Evolutionary conservation across 2,329 filamentous ascomycete species (phyloP), one percentile per base, ranked within the genome.

Genomic region (Parastagonospora avenae): DNA sequence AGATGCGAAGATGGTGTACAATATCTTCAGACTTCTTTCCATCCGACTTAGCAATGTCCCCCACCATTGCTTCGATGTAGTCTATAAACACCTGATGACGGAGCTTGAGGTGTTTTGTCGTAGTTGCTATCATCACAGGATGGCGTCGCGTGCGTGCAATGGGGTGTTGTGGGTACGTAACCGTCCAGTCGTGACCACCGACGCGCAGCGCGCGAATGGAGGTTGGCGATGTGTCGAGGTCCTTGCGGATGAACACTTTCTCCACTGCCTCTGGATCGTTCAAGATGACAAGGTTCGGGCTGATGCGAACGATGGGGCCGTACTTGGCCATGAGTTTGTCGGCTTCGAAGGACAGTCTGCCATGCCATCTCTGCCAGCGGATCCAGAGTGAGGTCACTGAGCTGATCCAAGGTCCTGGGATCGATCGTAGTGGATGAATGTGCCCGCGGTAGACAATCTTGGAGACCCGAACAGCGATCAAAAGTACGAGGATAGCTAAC

Each of bases 101-200:
- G 29, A 54, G 32, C 50, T 60, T 60, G 39, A 59, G 53, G 28
- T 57, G 53, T 39, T 62, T 62, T 1, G 59, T 60, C 1, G 57
- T 62, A 0, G 59, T 60, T 8, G 57, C 57, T 11, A 62, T 62
- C 57, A 62, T 62, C 15, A 62, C 59, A 1, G 59, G 57, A 24
- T 60, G 59, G 8, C 59, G 52, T 30, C 59, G 42, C 14, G 37
- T 39, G 2, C 59, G 50, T 11, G 59, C 59, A 14, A 62, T 42
- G 1, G 55, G 50, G 32, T 62, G 57, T 35, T 62, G 57, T 14
- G 57, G 59, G n/a, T 62, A 62, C 19, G 59, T 60, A 12, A 62
- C 59, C 1, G 59, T 62, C 57, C 57, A 60, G 39, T 60, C 59
- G 15, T 60, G 55, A 8, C 59, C 59, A 32, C 59, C 59, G 12